Evolutionary conservation across 768 basidiomycete species (phyloP).

Genomic region (Goffeauzyma gilvescens): DNA sequence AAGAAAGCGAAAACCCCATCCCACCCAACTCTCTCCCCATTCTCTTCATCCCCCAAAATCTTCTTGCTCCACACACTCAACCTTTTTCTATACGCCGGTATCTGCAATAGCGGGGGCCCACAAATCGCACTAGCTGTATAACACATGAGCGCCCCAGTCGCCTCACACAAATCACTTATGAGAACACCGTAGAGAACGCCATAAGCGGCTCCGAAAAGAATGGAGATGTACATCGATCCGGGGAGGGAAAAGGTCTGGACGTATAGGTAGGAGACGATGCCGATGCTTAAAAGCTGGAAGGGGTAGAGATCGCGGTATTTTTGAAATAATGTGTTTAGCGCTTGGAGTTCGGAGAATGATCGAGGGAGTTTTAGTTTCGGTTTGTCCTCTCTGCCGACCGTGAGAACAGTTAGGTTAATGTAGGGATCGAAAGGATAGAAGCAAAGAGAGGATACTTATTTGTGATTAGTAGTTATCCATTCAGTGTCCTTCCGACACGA

Average conservation of each 20-base stretch:
- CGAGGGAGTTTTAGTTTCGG: conserved; percentile 62
- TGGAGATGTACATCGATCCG: conserved; percentile 93
- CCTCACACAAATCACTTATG: conserved; percentile 84
- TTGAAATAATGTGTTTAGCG: conserved; percentile 42
- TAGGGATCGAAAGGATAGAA: too few relatives aligned
- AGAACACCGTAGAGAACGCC: conserved; percentile 69
- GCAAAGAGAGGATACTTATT: too few relatives aligned
- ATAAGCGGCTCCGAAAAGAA: conserved; percentile 89
- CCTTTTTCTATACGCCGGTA: conserved; percentile 64
- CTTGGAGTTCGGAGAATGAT: conserved; percentile 69
- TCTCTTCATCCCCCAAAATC: conserved; percentile 58
- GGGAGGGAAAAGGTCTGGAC: conserved; percentile 91
- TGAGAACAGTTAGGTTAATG: conserved; percentile 10
- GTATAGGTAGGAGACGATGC: conserved; percentile 75
- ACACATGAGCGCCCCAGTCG: conserved; percentile 74
- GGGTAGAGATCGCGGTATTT: conserved; percentile 84
- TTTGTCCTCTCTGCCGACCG: conserved; percentile 48
- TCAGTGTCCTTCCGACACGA: conserved; percentile 5
- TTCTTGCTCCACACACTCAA: conserved; percentile 66
- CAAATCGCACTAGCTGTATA: conserved; percentile 81
- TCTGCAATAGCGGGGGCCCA: conserved; percentile 71
- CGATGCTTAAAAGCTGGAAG: conserved; percentile 65
- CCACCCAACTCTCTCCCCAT: conserved; percentile 33
- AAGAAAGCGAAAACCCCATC: conserved; percentile 60
- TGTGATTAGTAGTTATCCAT: neutral